phyloP scores from a whole-genome alignment of 1,139 yeast species.

The Nakaseomyces delphensis region DNA sequence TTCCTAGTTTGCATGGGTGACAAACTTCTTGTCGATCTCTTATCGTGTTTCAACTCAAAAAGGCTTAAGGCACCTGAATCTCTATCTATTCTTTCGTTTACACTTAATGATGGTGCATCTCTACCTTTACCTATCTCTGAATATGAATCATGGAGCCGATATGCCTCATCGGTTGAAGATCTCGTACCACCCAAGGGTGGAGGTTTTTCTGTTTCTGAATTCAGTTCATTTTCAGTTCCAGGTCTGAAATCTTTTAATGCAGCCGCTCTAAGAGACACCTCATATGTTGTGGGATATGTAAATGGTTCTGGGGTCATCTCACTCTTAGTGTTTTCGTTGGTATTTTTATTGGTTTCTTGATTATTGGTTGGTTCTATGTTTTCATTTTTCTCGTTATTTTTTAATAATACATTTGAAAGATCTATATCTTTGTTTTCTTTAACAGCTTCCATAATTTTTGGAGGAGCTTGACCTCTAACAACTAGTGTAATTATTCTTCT shows the following conservation, averaged over 20 bases:
- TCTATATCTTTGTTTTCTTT: constrained; percentile 29
- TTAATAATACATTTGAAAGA: constrained; percentile 12
- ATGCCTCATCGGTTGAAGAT: not conserved
- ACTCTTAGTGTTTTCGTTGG: not conserved
- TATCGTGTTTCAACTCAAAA: constrained; percentile 1
- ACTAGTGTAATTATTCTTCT: constrained; percentile 73
- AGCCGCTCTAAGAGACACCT: not conserved
- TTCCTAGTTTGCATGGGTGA: not conserved
- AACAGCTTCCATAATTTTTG: constrained; percentile 27
- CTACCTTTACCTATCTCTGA: not conserved
- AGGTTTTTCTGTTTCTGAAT: not conserved
- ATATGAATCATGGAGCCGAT: not conserved
- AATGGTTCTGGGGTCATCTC: not conserved
- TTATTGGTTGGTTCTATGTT: not conserved
- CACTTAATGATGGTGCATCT: not conserved
- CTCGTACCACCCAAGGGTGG: not conserved
- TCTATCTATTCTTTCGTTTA: not conserved
- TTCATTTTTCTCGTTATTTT: not conserved
- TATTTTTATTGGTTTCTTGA: not conserved
- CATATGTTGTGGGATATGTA: constrained; percentile 1
- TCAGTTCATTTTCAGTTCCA: not conserved
- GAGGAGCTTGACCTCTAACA: constrained; percentile 43
- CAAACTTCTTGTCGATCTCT: not conserved
- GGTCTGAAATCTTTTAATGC: not conserved
- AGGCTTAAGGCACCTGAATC: constrained; percentile 2